phyloP scores from a whole-genome alignment of 805 yeast species.

The Cyberlindnera suaveolens region DNA sequence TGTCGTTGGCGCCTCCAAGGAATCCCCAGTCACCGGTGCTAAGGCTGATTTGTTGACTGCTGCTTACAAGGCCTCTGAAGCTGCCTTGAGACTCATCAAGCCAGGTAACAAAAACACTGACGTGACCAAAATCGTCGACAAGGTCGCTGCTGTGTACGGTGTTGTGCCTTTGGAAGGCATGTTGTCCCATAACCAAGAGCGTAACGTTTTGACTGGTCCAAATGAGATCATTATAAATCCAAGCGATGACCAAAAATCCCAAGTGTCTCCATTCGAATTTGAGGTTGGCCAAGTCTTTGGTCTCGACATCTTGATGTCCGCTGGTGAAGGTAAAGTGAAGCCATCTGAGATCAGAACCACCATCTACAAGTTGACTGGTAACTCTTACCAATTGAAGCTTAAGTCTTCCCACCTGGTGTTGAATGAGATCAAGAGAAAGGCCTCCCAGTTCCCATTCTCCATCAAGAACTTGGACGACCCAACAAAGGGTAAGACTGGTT shows the following conservation, averaged over 20 bases:
- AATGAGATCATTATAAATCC: constrained; percentile 76
- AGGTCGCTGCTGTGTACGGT: constrained; percentile 54
- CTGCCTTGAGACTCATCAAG: constrained; percentile 62
- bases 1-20: constrained; percentile 48
- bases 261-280: constrained; percentile 57
- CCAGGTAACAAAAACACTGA: constrained; percentile 71
- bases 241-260: constrained; percentile 54
- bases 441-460: constrained; percentile 63
- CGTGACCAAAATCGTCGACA: constrained; percentile 59
- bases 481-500: constrained; percentile 66
- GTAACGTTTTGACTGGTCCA: constrained; percentile 64
- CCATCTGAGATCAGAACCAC: constrained; percentile 56
- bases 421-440: constrained; percentile 61
- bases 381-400: constrained; percentile 60
- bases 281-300: constrained; percentile 77
- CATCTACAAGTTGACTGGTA: constrained; percentile 66
- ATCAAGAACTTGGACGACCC: constrained; percentile 62
- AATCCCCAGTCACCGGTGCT: constrained; percentile 39
- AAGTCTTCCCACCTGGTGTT: constrained; percentile 62
- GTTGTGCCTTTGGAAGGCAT: constrained; percentile 66
- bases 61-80: constrained; percentile 75
- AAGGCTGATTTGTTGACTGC: constrained; percentile 65
- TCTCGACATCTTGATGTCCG: constrained; percentile 61
- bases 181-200: constrained; percentile 66
- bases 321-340: constrained; percentile 61